These are phyloP conservation scores for Aspergillus persii DNA, from an alignment of 2,329 filamentous ascomycete genomes.

Conservation along the genomic window DNA sequence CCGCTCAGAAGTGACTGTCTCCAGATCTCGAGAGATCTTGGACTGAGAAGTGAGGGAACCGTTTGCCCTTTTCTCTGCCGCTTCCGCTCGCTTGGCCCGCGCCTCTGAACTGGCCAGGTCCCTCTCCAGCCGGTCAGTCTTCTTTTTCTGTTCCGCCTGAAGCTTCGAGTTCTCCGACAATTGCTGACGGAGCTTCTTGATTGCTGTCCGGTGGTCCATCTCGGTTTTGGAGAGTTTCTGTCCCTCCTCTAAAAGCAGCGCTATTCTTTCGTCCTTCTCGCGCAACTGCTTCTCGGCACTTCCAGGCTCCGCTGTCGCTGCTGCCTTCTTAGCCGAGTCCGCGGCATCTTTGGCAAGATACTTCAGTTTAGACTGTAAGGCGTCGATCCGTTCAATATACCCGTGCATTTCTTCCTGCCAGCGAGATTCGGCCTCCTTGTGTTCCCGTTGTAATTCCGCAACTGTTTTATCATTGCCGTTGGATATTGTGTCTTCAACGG, in stretches of 20 bases:
- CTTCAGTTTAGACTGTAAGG: conserved; percentile 84
- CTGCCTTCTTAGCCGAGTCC: conserved; percentile 69
- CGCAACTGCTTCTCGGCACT: conserved; percentile 75
- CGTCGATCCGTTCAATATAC: conserved; percentile 87
- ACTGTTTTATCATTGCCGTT: conserved; percentile 47
- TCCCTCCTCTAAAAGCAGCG: conserved; percentile 86
- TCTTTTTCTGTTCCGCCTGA: conserved; percentile 51
- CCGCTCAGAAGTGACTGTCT: conserved; percentile 61
- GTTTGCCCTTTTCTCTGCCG: conserved; percentile 54
- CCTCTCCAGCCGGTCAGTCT: conserved; percentile 60
- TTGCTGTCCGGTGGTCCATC: conserved; percentile 75
- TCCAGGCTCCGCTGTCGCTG: conserved; percentile 60
- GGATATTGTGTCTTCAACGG: conserved; percentile 16
- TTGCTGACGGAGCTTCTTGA: conserved; percentile 71
- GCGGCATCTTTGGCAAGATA: conserved; percentile 80
- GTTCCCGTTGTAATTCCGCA: conserved; percentile 49
- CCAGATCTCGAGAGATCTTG: conserved; percentile 57
- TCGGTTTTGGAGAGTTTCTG: conserved; percentile 83
- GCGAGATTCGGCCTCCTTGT: conserved; percentile 53
- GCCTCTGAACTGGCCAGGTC: conserved; percentile 50
- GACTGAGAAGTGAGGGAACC: conserved; percentile 54
- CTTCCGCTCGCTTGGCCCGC: conserved; percentile 60
- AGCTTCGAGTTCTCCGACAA: conserved; percentile 52
- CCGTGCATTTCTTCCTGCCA: conserved; percentile 79
- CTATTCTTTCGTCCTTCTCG: conserved; percentile 88